Conservation (phyloP, 176 grass and related monocot genomes). For the Coix lacrymajobi region DNA sequence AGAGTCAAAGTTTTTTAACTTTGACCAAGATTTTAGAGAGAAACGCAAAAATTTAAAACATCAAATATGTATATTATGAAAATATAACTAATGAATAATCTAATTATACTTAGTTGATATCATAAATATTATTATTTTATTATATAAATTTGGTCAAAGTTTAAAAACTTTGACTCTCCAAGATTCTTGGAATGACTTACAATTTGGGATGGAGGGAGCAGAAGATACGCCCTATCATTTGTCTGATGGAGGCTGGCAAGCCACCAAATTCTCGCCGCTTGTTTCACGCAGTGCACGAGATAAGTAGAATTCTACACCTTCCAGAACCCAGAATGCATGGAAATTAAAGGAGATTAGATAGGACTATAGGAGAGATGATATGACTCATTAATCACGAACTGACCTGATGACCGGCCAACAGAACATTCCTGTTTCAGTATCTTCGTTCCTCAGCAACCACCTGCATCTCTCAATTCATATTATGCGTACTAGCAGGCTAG, state of each 20-base stretch:
- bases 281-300: background rate
- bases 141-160: too few relatives aligned
- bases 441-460: background rate
- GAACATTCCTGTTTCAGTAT: background rate
- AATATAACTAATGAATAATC: too few relatives aligned
- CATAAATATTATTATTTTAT: too few relatives aligned
- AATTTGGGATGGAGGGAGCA: too few relatives aligned
- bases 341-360: background rate
- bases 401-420: background rate
- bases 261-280: background rate
- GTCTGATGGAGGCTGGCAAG: background rate
- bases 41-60: too few relatives aligned
- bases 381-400: background rate
- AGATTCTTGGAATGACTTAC: too few relatives aligned
- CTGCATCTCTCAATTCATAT: background rate
- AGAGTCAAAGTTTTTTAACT: too few relatives aligned
- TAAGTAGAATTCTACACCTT: background rate
- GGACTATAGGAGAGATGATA: background rate
- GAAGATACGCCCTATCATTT: background rate
- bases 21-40: too few relatives aligned
- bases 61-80: too few relatives aligned
- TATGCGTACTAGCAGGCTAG: too few relatives aligned
- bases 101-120: too few relatives aligned
- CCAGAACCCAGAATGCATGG: background rate
- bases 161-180: too few relatives aligned